phyloP scores from a whole-genome alignment of 2,329 filamentous ascomycete genomes.

The Tolypocladium capitatum region DNA sequence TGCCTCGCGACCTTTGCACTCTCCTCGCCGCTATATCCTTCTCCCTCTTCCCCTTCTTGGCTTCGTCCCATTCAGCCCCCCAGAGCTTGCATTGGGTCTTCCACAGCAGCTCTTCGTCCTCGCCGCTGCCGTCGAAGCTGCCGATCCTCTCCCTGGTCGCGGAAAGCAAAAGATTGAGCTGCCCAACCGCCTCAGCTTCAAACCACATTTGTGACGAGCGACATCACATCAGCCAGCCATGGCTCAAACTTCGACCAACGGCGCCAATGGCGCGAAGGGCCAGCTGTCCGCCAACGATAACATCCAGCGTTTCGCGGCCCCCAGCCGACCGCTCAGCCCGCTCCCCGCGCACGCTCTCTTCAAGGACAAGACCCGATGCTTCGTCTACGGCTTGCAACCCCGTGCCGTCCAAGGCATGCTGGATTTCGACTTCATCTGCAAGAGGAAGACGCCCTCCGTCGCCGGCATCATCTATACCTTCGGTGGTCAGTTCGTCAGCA shows the following conservation, averaged over 20 bases:
- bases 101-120: slow-evolving; percentile 1
- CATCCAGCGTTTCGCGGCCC: slow-evolving; percentile 89
- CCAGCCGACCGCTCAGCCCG: slow-evolving; percentile 84
- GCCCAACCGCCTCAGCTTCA: slow-evolving; percentile 1
- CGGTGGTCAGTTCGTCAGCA: slow-evolving; percentile 99
- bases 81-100: neutral
- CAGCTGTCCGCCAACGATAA: slow-evolving; percentile 84
- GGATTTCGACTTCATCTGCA: slow-evolving; percentile 99
- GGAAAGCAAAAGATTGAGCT: neutral
- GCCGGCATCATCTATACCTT: slow-evolving; percentile 99
- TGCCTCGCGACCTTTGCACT: slow-evolving; percentile 4
- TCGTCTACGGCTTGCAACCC: slow-evolving; percentile 98
- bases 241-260: slow-evolving; percentile 35
- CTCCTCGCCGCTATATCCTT: slow-evolving; percentile 3
- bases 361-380: slow-evolving; percentile 99
- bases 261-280: slow-evolving; percentile 37
- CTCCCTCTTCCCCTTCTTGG: slow-evolving; percentile 5
- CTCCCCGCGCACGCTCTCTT: slow-evolving; percentile 82
- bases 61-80: slow-evolving; percentile 1
- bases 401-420: slow-evolving; percentile 87
- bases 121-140: slow-evolving; percentile 3
- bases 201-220: slow-evolving; percentile 4
- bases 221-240: slow-evolving; percentile 23
- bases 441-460: slow-evolving; percentile 89
- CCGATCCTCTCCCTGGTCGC: slow-evolving; percentile 13